Evolutionary conservation across 208 protist genomes (phyloP), one percentile per base, ranked within the genome.

Genomic region (Phytomonas francai): DNA sequence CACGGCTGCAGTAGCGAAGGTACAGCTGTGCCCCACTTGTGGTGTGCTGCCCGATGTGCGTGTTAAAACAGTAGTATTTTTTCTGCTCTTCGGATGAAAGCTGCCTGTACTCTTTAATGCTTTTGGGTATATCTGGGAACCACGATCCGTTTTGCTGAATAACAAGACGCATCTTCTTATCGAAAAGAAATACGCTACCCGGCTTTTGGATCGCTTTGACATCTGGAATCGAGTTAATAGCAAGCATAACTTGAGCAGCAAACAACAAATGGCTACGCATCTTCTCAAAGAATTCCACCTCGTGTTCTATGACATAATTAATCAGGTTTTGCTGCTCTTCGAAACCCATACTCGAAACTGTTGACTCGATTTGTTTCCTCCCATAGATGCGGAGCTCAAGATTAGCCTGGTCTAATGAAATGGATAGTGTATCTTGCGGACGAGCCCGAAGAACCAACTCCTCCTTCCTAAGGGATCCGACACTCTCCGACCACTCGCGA

Each of bases 41-140:
- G 22, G 85, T 79, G 28, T 63, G 42, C 22, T 61, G 19, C 59
- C 86, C 66, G 19, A 65, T 19, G 22, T 61, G 56, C 9, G 59
- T 45, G 51, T 73, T 77, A 71, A 95, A 92, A 67, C 82, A 83
- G 54, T 70, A 85, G 73, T 83, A 91, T 25, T 68, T 63, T 0
- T 63, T n/a, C 64, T 56, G 59, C 68, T 84, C 71, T 65, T 90
- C 85, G 29, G 68, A 63, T 5, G 80, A 65, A 59, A 93, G 60
- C 60, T 54, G 34, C 16, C 16, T n/a, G 78, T 78, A 92, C 16
- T 59, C 34, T 16, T 51, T 58, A 14, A 39, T 31, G 5, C 8
- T 14, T 22, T 56, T n/a, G 14, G 49, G 27, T 7, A 60, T 72
- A 8, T 32, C 28, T 3, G 82, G 80, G 9, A 70, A 78, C 45